A percentile compares a stretch with the other conserved stretches of the same genome.
Conservation (phyloP, 495 filamentous ascomycete species). For the Hypomontagnella monticulosa region DNA sequence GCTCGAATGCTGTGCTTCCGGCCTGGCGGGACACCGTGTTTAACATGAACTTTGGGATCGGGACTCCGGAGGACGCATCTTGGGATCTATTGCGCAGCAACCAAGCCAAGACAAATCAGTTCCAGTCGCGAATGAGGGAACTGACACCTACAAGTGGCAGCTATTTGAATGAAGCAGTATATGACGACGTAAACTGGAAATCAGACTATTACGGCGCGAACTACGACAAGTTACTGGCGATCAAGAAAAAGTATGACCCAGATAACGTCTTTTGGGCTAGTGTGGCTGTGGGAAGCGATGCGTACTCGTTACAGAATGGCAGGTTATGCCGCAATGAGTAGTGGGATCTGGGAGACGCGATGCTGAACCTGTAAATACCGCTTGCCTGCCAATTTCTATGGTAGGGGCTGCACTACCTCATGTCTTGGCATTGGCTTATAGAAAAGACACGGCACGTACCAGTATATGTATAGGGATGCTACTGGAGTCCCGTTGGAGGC, state of each 20-base stretch:
- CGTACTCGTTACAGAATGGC: no score
- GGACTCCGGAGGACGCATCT: conserved; percentile 1
- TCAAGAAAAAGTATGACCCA: conserved; percentile 63
- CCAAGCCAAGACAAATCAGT: conserved; percentile 11
- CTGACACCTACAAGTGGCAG: conserved; percentile 46
- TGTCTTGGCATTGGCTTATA: no score
- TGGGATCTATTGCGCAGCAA: background rate
- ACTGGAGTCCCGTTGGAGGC: no score
- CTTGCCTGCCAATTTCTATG: no score
- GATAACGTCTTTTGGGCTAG: conserved; percentile 50
- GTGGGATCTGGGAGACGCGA: no score
- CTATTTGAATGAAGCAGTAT: conserved; percentile 53
- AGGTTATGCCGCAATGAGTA: no score
- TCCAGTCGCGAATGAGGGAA: conserved; percentile 30
- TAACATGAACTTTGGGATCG: background rate
- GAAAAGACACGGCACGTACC: no score
- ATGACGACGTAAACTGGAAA: conserved; percentile 52
- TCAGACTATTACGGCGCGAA: conserved; percentile 53
- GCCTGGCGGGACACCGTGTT: conserved; percentile 37
- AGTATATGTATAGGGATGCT: no score
- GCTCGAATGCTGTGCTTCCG: conserved; percentile 26
- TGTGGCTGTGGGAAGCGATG: conserved; percentile 15
- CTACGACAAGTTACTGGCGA: conserved; percentile 50
- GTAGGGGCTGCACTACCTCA: no score
- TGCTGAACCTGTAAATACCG: no score